Evolutionary conservation across 768 basidiomycete species (phyloP), one percentile per base, ranked within the genome.

Genomic region (Phaeotremella fagi): DNA sequence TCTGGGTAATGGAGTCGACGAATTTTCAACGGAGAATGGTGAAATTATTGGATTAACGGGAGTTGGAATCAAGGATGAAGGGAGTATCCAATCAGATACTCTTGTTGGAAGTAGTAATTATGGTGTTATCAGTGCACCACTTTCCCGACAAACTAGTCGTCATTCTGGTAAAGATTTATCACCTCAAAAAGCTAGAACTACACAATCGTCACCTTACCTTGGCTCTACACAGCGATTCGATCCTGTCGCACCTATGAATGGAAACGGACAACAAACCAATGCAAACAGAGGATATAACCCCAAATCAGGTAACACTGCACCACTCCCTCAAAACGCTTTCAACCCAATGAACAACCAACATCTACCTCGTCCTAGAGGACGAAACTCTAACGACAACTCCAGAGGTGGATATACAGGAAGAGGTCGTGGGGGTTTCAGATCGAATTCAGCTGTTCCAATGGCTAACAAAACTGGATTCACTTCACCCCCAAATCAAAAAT

Each of bases 241-340:
- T 7, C 7, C 12, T 6, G 18, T 9, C 18, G 12, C 7, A 22
- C 11, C 38, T 6, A n/a, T n/a, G n/a, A n/a, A n/a, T n/a, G n/a
- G n/a, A n/a, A n/a, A n/a, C n/a, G n/a, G n/a, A n/a, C n/a, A n/a
- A n/a, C n/a, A n/a, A n/a, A n/a, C n/a, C n/a, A n/a, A n/a, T 14
- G 6, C 20, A 41, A 41, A 12, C 38, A 41, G 20, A 41, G 12
- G 16, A 14, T 57, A 48, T 4, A 28, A 49, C 36, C 51, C 51
- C 9, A 52, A 46, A 45, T 18, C 36, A 6, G 54, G 52, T n/a
- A 63, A 51, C 41, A 63, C 65, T n/a, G 63, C 66, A 3, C 63
- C 66, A 12, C 29, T 68, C 16, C 59, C 63, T n/a, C 64, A 66
- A 55, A 51, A 62, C 22, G 26, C 61, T 3, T 59, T 60, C 50